Conservation (phyloP, 108 stramenopile genomes). For the Skeletonema grethae region DNA sequence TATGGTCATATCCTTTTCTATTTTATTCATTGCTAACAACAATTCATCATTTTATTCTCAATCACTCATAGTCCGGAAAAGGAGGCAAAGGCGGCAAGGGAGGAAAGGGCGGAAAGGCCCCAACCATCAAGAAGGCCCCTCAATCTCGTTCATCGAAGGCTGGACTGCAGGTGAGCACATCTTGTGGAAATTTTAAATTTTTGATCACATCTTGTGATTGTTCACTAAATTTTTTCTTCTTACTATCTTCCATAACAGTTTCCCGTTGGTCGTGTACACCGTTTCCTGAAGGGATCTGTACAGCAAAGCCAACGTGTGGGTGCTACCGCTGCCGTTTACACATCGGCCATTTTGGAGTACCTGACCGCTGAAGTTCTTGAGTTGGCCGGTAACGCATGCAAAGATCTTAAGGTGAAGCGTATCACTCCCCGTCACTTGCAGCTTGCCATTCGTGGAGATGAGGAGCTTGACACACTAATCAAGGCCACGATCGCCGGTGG, state of each 20-base stretch:
- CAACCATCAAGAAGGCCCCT: conserved; percentile 97
- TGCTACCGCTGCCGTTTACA: conserved; percentile 99
- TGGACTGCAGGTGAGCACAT: conserved; percentile 78
- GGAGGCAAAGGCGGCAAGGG: conserved; percentile 99
- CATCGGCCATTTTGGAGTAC: conserved; percentile 99
- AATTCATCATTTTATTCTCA: background rate
- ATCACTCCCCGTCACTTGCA: conserved; percentile 99
- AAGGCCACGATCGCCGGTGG: conserved; percentile 99
- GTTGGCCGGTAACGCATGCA: conserved; percentile 99
- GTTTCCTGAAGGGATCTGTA: conserved; percentile 97
- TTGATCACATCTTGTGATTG: background rate
- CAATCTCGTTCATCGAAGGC: conserved; percentile 97
- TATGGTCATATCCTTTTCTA: background rate
- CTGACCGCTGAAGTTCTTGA: conserved; percentile 99
- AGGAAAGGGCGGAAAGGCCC: conserved; percentile 99
- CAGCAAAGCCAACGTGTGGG: conserved; percentile 95
- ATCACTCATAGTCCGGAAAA: conserved; percentile 78
- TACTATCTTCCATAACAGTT: conserved; percentile 60
- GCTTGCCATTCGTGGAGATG: conserved; percentile 99
- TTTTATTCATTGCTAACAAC: background rate
- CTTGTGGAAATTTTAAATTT: background rate
- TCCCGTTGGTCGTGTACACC: conserved; percentile 99
- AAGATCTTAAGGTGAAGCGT: conserved; percentile 99
- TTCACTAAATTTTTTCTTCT: background rate
- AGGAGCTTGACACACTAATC: conserved; percentile 98